These are phyloP conservation scores for Sodiomyces alkalinus DNA, from an alignment of 2,329 filamentous ascomycete species.

Conservation along the genomic window DNA sequence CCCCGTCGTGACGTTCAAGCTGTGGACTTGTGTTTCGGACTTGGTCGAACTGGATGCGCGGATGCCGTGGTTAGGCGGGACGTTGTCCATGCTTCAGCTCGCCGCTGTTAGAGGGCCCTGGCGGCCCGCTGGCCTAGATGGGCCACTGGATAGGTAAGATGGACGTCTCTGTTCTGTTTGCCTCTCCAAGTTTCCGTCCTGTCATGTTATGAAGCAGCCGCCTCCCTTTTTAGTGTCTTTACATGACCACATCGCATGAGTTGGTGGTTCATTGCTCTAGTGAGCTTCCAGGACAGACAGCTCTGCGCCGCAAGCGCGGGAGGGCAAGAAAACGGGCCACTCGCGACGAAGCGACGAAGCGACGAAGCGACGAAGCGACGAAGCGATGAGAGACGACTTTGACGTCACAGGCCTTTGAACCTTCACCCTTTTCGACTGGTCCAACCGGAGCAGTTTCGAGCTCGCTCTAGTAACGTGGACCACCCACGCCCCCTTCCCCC, in stretches of 20 bases:
- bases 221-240: constrained; percentile 5
- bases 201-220: constrained; percentile 3
- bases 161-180: constrained; percentile 18
- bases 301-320: too few relatives aligned
- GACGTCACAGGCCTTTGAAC: too few relatives aligned
- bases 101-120: constrained; percentile 59
- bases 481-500: too few relatives aligned
- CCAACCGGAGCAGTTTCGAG: too few relatives aligned
- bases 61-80: constrained; percentile 82
- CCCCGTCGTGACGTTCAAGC: constrained; percentile 60
- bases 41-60: constrained; percentile 59
- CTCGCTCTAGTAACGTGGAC: too few relatives aligned
- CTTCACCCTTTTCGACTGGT: too few relatives aligned
- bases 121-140: constrained; percentile 56
- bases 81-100: constrained; percentile 62
- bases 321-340: constrained; percentile 16
- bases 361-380: too few relatives aligned
- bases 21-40: constrained; percentile 60
- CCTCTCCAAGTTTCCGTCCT: constrained; percentile 2
- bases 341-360: neutral
- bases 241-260: constrained; percentile 27
- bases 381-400: too few relatives aligned
- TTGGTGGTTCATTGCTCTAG: constrained; percentile 27
- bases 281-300: constrained; percentile 15
- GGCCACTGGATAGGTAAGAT: constrained; percentile 80